Conservation (phyloP, 805 yeast genomes). For the Suhomyces kilbournensis region DNA sequence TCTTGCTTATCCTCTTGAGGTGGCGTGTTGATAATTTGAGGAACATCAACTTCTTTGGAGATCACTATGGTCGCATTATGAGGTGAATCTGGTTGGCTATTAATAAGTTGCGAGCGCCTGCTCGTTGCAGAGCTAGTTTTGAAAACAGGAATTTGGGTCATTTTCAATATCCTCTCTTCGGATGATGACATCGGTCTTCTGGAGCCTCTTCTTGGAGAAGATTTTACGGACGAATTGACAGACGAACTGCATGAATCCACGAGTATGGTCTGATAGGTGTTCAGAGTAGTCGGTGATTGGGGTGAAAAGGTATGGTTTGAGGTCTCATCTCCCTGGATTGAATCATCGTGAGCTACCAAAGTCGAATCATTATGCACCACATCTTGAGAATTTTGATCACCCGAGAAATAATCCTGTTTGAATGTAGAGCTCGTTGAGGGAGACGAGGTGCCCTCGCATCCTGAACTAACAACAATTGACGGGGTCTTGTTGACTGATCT, state of each 20-base stretch:
- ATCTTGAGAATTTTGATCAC: not conserved
- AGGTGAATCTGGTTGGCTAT: not conserved
- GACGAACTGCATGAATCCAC: not conserved
- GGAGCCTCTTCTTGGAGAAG: conserved; percentile 10
- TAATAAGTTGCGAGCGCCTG: not conserved
- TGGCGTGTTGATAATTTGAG: not conserved
- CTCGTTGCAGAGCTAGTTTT: conserved; percentile 3
- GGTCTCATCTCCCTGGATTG: not conserved
- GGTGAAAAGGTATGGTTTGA: not conserved
- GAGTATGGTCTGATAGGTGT: not conserved
- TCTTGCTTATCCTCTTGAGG: not conserved
- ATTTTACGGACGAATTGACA: conserved; percentile 1
- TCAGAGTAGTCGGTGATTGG: not conserved
- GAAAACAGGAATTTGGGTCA: conserved; percentile 26
- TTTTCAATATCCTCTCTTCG: conserved; percentile 22
- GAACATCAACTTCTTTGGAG: not conserved
- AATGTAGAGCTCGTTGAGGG: conserved; percentile 19
- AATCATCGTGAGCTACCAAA: not conserved
- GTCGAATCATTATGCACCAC: conserved; percentile 5
- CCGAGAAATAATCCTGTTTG: conserved; percentile 11
- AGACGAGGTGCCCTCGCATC: conserved; percentile 12
- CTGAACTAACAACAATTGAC: conserved; percentile 17
- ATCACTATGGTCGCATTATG: not conserved
- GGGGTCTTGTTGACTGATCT: conserved; percentile 11
- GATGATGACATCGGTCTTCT: conserved; percentile 19